Evolutionary conservation across 1,139 yeast species (phyloP), one percentile per base, ranked within the genome.

Genomic region (Taiozyma sp.): DNA sequence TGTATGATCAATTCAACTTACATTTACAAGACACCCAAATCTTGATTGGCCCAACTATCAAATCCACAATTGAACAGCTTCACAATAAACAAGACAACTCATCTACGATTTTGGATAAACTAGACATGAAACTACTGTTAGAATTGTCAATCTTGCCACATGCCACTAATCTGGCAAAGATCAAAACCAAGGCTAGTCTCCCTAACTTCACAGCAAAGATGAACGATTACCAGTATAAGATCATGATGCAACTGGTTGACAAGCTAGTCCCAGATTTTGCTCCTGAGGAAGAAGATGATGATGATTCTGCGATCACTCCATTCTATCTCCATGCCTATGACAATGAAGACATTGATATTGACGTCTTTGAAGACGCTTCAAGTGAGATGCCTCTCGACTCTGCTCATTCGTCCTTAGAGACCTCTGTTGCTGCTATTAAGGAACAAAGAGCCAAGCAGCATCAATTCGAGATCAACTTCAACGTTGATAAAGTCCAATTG

Each of bases 171-270:
- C 73, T 95, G 44, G 85, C 98, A 0, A 80, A 78, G 58, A 74
- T 89, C 56, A 83, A 80, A 61, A 71, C 91, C 3, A 81, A 89
- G 26, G 97, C 96, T 14, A 83, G 83, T 55, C 77, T 95, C n/a
- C 96, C 97, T 0, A 71, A 72, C 37, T 75, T 95, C 54, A 74
- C 75, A 35, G 81, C 95, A 9, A 77, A 87, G 29, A 69, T 93
- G 63, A 88, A 89, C 58, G 99, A 95, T 64, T 85, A 83, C 59
- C 97, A 95, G 62, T 95, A 95, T 69, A 88, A 89, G 64, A 81
- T 91, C 1, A 73, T 93, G 62, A 84, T 93, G 91, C 81, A 83
- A 51, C 72, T 93, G 45, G 70, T 90, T 46, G 87, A 86, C 53
- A 77, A 74, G 24, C 81, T 87, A 29, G 74, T 91, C 19, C 97